A percentile compares a stretch with the other conserved stretches of the same genome.
phyloP scores from a whole-genome alignment of 2,329 filamentous ascomycete species.

The Neonectria coccinea region DNA sequence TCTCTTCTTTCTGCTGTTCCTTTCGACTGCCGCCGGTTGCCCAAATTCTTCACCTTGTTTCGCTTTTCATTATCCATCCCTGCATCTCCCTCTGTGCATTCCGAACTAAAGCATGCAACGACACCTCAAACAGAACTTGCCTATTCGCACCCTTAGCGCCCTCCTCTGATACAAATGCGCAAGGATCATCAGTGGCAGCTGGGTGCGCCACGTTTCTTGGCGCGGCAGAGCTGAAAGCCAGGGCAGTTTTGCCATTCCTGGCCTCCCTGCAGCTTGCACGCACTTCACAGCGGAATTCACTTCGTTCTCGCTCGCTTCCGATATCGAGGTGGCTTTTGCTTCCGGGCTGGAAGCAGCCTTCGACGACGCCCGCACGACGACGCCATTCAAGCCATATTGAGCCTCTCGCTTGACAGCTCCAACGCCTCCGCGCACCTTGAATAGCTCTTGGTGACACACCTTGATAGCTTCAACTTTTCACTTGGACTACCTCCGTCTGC shows the following conservation, averaged over 20 bases:
- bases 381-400: background rate
- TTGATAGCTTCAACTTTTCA: background rate
- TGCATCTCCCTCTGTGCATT: background rate
- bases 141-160: background rate
- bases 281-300: background rate
- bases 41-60: background rate
- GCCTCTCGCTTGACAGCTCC: background rate
- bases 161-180: background rate
- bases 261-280: background rate
- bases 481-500: background rate
- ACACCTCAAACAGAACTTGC: constrained; percentile 5
- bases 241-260: background rate
- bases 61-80: background rate
- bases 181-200: background rate
- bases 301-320: background rate
- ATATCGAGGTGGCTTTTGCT: background rate
- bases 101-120: background rate
- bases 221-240: constrained; percentile 12
- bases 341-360: too few relatives aligned
- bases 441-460: background rate
- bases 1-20: background rate
- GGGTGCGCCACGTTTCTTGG: constrained; percentile 9
- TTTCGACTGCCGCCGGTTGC: background rate
- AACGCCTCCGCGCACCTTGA: background rate
- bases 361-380: background rate